A percentile compares a stretch with the other conserved stretches of the same genome.
Conservation (phyloP, 192 early-diverging fungal genomes). For the Allomyces macrogynus region DNA sequence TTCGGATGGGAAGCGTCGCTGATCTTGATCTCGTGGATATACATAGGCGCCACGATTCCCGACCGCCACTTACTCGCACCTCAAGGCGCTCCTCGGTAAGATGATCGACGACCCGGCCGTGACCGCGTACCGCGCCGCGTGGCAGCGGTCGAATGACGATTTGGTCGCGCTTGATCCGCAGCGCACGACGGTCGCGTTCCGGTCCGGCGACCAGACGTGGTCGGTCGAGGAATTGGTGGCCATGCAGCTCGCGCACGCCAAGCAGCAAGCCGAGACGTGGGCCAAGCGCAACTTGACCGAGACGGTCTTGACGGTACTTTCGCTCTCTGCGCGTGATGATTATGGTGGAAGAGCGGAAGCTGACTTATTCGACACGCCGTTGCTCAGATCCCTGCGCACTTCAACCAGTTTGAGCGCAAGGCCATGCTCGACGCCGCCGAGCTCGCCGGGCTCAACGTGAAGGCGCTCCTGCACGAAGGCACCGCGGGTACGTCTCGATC, state of each 20-base stretch:
- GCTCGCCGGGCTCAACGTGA: constrained; percentile 61
- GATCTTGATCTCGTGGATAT: constrained; percentile 3
- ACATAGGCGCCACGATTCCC: constrained; percentile 60
- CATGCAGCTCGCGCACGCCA: constrained; percentile 78
- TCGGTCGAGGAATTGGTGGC: constrained; percentile 79
- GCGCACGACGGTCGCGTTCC: constrained; percentile 49
- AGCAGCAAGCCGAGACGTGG: constrained; percentile 53
- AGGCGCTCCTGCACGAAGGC: constrained; percentile 80
- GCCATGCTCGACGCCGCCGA: constrained; percentile 83
- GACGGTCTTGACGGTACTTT: constrained; percentile 81
- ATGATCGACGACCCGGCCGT: constrained; percentile 40
- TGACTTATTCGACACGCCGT: too few relatives aligned
- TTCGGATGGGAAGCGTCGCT: neutral
- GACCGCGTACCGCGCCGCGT: constrained; percentile 9
- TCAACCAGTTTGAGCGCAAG: constrained; percentile 73
- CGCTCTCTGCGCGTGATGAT: too few relatives aligned
- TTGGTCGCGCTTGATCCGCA: constrained; percentile 44
- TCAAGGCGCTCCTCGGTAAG: constrained; percentile 71
- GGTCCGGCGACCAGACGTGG: constrained; percentile 15
- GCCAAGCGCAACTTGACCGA: constrained; percentile 59
- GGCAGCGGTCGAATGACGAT: constrained; percentile 43
- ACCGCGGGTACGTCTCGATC: constrained; percentile 65
- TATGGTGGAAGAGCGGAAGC: too few relatives aligned
- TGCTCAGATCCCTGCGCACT: constrained; percentile 53
- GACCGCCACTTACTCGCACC: constrained; percentile 53